Percentiles rank a stretch among this genome's conserved stretches.
These are phyloP conservation scores for Wickerhamiella musiphila DNA, from an alignment of 805 yeast species.

Conservation along the genomic window DNA sequence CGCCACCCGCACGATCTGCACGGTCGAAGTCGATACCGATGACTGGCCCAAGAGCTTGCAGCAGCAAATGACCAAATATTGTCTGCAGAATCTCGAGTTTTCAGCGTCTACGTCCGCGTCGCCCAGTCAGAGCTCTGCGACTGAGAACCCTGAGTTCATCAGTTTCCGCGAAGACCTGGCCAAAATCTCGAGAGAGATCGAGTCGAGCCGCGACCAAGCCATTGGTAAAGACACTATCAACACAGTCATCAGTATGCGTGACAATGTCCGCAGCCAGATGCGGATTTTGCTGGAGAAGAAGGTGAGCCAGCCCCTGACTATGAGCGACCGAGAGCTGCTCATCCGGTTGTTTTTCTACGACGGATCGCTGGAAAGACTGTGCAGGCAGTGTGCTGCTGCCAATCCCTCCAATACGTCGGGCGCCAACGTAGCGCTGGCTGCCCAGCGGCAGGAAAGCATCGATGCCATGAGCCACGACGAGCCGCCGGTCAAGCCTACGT, in stretches of 20 bases:
- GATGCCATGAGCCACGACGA: slow-evolving; percentile 13
- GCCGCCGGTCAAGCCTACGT: slow-evolving; percentile 12
- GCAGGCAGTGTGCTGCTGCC: slow-evolving; percentile 4
- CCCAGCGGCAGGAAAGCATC: slow-evolving; percentile 2
- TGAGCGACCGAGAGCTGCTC: slow-evolving; percentile 13
- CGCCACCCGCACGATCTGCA: slow-evolving; percentile 43
- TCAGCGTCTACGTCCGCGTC: slow-evolving; percentile 16
- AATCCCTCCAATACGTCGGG: neutral
- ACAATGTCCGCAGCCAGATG: slow-evolving; percentile 9
- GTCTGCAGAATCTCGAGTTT: slow-evolving; percentile 56
- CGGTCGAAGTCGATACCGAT: slow-evolving; percentile 49
- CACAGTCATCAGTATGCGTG: slow-evolving; percentile 11
- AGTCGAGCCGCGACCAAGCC: slow-evolving; percentile 2
- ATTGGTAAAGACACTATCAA: slow-evolving; percentile 3
- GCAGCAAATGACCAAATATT: slow-evolving; percentile 58
- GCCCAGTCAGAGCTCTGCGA: slow-evolving; percentile 2
- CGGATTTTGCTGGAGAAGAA: slow-evolving; percentile 11
- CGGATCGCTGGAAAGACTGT: slow-evolving; percentile 11
- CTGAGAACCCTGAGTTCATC: slow-evolving; percentile 8
- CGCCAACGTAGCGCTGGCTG: neutral
- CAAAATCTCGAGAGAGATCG: slow-evolving; percentile 6
- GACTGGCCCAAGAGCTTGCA: slow-evolving; percentile 43
- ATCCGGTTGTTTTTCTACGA: slow-evolving; percentile 14
- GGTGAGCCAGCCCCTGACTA: slow-evolving; percentile 8
- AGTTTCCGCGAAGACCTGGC: slow-evolving; percentile 10